Evolutionary conservation across 164 flowering plant genomes (phyloP), one percentile per base, ranked within the genome.

Genomic region (Sextonia rubra): DNA sequence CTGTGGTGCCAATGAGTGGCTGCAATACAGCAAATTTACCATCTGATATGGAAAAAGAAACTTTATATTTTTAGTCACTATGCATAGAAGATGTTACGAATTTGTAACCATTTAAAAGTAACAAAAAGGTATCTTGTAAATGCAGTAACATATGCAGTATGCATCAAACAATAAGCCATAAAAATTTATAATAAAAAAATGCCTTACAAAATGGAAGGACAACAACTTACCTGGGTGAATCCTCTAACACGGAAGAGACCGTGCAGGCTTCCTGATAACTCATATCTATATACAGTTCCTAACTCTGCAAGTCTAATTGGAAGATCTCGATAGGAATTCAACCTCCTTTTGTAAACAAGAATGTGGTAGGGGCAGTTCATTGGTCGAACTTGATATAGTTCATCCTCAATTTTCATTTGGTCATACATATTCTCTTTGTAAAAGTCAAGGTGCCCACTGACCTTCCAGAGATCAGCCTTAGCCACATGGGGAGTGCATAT

Each of bases 201-300:
- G 3, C 58, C 17, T 15, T 52, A 52, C 58, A 15, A 20, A 15
- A 20, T 20, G 11, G 24, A 37, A 47, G 4, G 24, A 60, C 4
- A 29, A 64, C 1, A 73, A n/a, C 61, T n/a, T 80, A 90, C 97
- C 94, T 92, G 99, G 12, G 99, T 95, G 83, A 95, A 95, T 70
- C 99, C 99, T 87, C 99, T 85, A 25, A 95, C 99, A 79, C 98
- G 98, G 81, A 95, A 95, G 63, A 95, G 96, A 56, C 99, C 99
- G 83, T 92, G 99, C 72, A 95, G 85, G 84, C 93, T 89, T 74
- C 98, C 99, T 73, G 99, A 95, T 74, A 95, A 77, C 77, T 95
- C 99, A 52, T 95, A 92, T 81, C 99, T 85, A 78, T 95, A 92
- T 1, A 95, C 98, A 22, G 98, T 95, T 75, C 99, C 98, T 69